Conservation (phyloP, 495 filamentous ascomycete genomes). For the Aspergillus sclerotioniger region DNA sequence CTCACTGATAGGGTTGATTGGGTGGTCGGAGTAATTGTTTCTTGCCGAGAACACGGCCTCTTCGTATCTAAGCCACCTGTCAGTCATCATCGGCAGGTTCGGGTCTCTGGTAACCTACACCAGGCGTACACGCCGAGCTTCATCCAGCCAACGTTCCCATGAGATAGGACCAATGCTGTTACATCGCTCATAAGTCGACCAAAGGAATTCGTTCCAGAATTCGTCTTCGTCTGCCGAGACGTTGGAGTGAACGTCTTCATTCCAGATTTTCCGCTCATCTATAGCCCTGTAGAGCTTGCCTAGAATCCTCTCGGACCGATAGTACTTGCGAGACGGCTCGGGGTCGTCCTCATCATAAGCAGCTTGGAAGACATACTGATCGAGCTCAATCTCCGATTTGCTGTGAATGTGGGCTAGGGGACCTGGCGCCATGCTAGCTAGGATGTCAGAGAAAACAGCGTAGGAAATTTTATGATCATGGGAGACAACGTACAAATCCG, state of each 20-base stretch:
- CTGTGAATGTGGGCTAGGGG: slow-evolving; percentile 54
- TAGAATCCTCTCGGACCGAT: slow-evolving; percentile 65
- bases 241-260: slow-evolving; percentile 30
- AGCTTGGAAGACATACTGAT: slow-evolving; percentile 7
- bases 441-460: not conserved
- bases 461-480: not conserved
- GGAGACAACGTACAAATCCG: slow-evolving; percentile 48
- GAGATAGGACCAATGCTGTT: slow-evolving; percentile 41
- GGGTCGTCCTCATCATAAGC: slow-evolving; percentile 49
- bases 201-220: slow-evolving; percentile 23
- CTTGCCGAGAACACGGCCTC: slow-evolving; percentile 56
- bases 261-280: slow-evolving; percentile 68
- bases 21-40: slow-evolving; percentile 56
- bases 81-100: not conserved
- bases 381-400: slow-evolving; percentile 15
- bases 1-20: slow-evolving; percentile 59
- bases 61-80: slow-evolving; percentile 56
- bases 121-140: slow-evolving; percentile 51
- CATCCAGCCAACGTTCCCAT: slow-evolving; percentile 41
- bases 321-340: slow-evolving; percentile 49
- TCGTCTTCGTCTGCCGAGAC: not conserved
- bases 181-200: slow-evolving; percentile 46
- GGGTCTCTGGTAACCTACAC: slow-evolving; percentile 38
- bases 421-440: slow-evolving; percentile 56
- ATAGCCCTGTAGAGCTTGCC: slow-evolving; percentile 72